Percentiles rank a stretch among this genome's conserved stretches.
Evolutionary conservation across 2,329 filamentous ascomycete genomes (phyloP).

Genomic region (Aspergillus felis): DNA sequence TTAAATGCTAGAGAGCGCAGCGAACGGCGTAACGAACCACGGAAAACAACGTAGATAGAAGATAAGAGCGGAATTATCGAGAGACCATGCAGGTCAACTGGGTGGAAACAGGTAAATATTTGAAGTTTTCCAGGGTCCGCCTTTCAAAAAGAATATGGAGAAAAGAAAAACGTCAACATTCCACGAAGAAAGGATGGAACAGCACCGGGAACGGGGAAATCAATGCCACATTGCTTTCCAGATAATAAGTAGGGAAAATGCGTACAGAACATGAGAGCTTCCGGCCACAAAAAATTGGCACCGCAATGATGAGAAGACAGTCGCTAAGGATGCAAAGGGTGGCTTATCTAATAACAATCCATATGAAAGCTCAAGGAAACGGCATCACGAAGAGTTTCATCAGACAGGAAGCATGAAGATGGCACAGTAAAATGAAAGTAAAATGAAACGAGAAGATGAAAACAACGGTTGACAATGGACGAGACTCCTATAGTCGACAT

Average conservation of each 20-base stretch:
- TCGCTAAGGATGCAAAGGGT: slow-evolving; percentile 8
- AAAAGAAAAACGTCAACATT: not conserved
- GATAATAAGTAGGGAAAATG: not conserved
- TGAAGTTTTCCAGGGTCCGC: not conserved
- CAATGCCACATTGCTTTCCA: slow-evolving; percentile 3
- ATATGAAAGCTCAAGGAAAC: not conserved
- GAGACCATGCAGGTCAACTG: not conserved
- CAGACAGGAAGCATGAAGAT: not conserved
- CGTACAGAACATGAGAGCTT: not conserved
- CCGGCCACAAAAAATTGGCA: not conserved
- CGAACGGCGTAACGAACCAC: not conserved
- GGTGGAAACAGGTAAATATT: not conserved
- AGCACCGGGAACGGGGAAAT: not conserved
- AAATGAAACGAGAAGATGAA: not conserved
- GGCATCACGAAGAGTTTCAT: not conserved
- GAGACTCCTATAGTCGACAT: not conserved
- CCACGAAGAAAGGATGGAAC: not conserved
- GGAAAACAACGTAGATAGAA: not conserved
- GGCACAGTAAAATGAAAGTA: not conserved
- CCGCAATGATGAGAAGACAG: not conserved
- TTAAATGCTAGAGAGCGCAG: not conserved
- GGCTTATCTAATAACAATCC: not conserved
- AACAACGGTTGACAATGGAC: not conserved
- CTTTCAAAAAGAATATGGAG: not conserved
- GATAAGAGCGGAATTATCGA: not conserved